Conservation (phyloP, 768 basidiomycete genomes). For the Termitomyces sp. region DNA sequence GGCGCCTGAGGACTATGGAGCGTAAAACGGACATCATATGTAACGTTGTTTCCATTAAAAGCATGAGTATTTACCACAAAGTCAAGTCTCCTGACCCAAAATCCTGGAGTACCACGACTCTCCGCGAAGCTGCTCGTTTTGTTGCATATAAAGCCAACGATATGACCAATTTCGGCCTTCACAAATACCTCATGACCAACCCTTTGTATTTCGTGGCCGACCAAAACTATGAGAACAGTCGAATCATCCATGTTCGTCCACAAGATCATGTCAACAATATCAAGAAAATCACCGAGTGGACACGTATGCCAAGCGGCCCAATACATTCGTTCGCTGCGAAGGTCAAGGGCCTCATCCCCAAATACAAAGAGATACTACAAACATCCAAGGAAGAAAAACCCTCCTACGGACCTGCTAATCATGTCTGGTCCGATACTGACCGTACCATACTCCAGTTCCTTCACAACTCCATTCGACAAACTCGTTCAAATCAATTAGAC, state of each 20-base stretch:
- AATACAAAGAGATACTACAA: constrained; percentile 21
- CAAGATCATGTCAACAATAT: constrained; percentile 47
- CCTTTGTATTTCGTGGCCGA: constrained; percentile 48
- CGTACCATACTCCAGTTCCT: constrained; percentile 55
- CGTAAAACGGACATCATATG: constrained; percentile 37
- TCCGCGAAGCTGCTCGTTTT: constrained; percentile 44
- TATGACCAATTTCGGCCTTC: constrained; percentile 40
- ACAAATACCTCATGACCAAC: constrained; percentile 59
- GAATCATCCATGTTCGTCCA: constrained; percentile 62
- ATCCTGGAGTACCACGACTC: constrained; percentile 51
- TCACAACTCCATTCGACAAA: constrained; percentile 41
- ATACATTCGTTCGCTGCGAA: constrained; percentile 47
- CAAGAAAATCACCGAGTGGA: constrained; percentile 41
- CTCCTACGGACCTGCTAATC: constrained; percentile 18
- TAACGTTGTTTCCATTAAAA: constrained; percentile 19
- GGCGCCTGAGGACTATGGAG: constrained; percentile 49
- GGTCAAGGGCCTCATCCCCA: constrained; percentile 35
- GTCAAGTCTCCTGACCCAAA: constrained; percentile 40
- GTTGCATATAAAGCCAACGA: constrained; percentile 29
- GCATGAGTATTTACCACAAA: constrained; percentile 36
- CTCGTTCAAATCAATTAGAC: constrained; percentile 48
- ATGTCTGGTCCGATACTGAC: constrained; percentile 49
- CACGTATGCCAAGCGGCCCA: constrained; percentile 29
- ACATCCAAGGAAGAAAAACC: constrained; percentile 27
- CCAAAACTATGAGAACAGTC: constrained; percentile 37